A percentile compares a stretch with the other conserved stretches of the same genome.
phyloP scores from a whole-genome alignment of 495 filamentous ascomycete species.

The Aspergillus sparsus region DNA sequence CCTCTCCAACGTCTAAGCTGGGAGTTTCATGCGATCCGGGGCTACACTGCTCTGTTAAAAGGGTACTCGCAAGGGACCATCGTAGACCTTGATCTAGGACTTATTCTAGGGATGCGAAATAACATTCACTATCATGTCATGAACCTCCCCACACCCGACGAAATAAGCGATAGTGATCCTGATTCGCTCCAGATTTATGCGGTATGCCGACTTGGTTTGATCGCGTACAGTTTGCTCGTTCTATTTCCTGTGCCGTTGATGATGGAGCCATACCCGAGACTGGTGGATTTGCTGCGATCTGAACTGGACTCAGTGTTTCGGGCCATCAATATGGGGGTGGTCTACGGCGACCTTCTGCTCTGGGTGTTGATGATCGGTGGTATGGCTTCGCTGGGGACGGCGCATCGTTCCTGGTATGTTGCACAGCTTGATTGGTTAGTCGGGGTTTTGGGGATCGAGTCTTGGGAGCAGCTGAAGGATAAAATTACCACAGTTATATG shows the following conservation, averaged over 20 bases:
- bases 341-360: background rate
- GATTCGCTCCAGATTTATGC: background rate
- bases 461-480: constrained; percentile 6
- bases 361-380: constrained; percentile 10
- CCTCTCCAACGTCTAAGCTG: background rate
- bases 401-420: constrained; percentile 6
- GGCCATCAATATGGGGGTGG: constrained; percentile 10
- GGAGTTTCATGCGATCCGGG: constrained; percentile 2
- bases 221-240: constrained; percentile 4
- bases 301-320: background rate
- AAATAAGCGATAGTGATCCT: background rate
- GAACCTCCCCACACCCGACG: background rate
- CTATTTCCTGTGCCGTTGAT: background rate
- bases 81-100: background rate
- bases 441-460: background rate
- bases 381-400: background rate
- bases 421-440: background rate
- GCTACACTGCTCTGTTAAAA: constrained; percentile 1
- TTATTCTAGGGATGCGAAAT: background rate
- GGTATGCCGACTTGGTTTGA: constrained; percentile 1
- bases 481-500: background rate
- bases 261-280: constrained; percentile 3
- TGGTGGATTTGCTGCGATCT: background rate
- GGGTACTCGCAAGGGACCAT: background rate
- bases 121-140: constrained; percentile 6